These are phyloP conservation scores for Cladosporium phlei DNA, from an alignment of 2,329 filamentous ascomycete species.

Conservation along the genomic window DNA sequence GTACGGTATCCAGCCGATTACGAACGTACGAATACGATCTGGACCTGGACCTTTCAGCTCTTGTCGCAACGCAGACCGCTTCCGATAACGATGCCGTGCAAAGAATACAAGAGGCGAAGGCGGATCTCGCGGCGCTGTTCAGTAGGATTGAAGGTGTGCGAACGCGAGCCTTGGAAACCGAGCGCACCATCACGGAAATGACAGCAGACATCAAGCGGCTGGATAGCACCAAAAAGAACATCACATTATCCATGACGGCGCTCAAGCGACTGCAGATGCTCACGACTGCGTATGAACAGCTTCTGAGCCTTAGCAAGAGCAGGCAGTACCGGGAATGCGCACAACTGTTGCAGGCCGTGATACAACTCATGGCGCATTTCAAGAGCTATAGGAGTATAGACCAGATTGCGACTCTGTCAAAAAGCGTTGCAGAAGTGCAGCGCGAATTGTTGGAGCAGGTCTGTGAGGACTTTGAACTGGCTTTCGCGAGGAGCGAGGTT, in stretches of 20 bases:
- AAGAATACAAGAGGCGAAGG: slow-evolving; percentile 85
- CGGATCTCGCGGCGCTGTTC: slow-evolving; percentile 84
- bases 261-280: slow-evolving; percentile 97
- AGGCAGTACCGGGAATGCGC: slow-evolving; percentile 94
- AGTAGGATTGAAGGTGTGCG: slow-evolving; percentile 92
- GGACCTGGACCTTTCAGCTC: slow-evolving; percentile 67
- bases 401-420: slow-evolving; percentile 88
- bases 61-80: slow-evolving; percentile 72
- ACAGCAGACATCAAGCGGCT: slow-evolving; percentile 97
- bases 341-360: slow-evolving; percentile 84
- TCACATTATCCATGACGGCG: slow-evolving; percentile 96
- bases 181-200: slow-evolving; percentile 96
- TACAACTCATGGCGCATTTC: slow-evolving; percentile 98
- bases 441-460: slow-evolving; percentile 90
- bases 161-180: slow-evolving; percentile 81
- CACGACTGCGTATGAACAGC: slow-evolving; percentile 96
- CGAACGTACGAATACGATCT: slow-evolving; percentile 75
- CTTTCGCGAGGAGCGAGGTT: slow-evolving; percentile 85
- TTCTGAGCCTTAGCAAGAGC: slow-evolving; percentile 74
- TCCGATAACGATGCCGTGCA: slow-evolving; percentile 82
- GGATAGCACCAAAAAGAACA: slow-evolving; percentile 92
- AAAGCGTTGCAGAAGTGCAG: slow-evolving; percentile 90
- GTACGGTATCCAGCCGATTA: slow-evolving; percentile 68
- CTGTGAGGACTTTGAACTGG: slow-evolving; percentile 97
- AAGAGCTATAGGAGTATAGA: slow-evolving; percentile 97